Evolutionary conservation across 176 grass and related monocot genomes (phyloP).

Genomic region (Stipa capillata): DNA sequence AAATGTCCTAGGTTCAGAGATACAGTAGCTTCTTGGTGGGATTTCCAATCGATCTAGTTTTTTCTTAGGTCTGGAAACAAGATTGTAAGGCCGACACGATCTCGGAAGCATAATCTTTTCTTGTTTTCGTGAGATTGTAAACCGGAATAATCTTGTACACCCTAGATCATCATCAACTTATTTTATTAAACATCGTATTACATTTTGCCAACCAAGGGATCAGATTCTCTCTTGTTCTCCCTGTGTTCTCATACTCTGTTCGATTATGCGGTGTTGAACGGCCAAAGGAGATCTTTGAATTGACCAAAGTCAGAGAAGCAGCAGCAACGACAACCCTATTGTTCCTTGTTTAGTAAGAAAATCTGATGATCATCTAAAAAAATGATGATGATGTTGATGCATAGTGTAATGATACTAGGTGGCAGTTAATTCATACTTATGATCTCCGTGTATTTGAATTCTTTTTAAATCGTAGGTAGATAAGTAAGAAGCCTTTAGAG

Average conservation of each 20-base stretch:
- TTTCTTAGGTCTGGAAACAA: not conserved
- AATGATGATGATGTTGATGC: too few relatives aligned
- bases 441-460: not conserved
- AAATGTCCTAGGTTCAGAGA: not conserved
- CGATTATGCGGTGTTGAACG: not conserved
- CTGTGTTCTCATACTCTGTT: not conserved
- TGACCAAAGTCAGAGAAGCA: slow-evolving; percentile 1
- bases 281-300: slow-evolving; percentile 19
- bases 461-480: not conserved
- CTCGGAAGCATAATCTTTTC: not conserved
- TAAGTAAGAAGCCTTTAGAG: not conserved
- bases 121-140: not conserved
- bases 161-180: not conserved
- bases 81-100: not conserved
- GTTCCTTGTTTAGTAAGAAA: slow-evolving; percentile 14
- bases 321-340: too few relatives aligned
- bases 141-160: not conserved
- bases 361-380: not conserved
- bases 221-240: not conserved
- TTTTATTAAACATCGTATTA: slow-evolving; percentile 4
- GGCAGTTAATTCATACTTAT: not conserved
- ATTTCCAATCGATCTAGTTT: not conserved
- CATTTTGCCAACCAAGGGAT: not conserved
- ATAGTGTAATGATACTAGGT: not conserved
- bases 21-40: slow-evolving; percentile 13